Base-by-base conservation (phyloP, 768 basidiomycete genomes). In the Coprinopsis sp. region DNA sequence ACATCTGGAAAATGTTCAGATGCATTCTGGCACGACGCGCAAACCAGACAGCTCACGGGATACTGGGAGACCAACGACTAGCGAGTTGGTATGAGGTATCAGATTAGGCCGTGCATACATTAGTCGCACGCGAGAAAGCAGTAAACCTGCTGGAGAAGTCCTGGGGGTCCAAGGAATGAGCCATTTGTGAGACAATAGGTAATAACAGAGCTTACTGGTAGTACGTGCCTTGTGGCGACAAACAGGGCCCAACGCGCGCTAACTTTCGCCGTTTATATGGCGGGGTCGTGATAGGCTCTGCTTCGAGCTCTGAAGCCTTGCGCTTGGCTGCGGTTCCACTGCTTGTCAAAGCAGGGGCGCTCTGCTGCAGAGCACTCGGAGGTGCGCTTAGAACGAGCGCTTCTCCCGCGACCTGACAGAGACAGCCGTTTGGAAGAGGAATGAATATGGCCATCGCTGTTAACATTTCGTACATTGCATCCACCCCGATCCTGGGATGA, bases 361-460 rank as follows among this genome's bases (percentile, higher is more conserved):
- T 33, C 42, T 16, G 34, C 42, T 8, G 34, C 19, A n/a, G 25
- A n/a, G 24, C 25, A n/a, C 28, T 46, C 59, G 56, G 51, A 43
- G 59, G 55, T 23, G 36, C 36, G 21, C 61, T 46, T 62, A 54
- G 65, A 52, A 81, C 67, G 19, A 95, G 60, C 0, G 87, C 83
- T 28, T 71, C 70, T 3, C 94, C 94, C 0, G 84, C 79, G 47
- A 96, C 60, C 62, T 98, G 94, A 51, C 87, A 87, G 29, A 84
- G 75, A 58, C 91, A 94, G 16, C 79, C 81, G 57, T 96, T 95
- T 0, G 87, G 86, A 18, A 96, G 64, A 2, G 85, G 69, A 13
- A 86, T 58, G 60, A 92, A 97, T 14, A 94, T 51, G 8, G 81
- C 85, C 0, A 84, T 82, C 46, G 84, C 76, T 2, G 82, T 72